Percentiles rank a stretch among this genome's conserved stretches.
Evolutionary conservation across 768 basidiomycete genomes (phyloP).

Genomic region (Lactarius tabidus): DNA sequence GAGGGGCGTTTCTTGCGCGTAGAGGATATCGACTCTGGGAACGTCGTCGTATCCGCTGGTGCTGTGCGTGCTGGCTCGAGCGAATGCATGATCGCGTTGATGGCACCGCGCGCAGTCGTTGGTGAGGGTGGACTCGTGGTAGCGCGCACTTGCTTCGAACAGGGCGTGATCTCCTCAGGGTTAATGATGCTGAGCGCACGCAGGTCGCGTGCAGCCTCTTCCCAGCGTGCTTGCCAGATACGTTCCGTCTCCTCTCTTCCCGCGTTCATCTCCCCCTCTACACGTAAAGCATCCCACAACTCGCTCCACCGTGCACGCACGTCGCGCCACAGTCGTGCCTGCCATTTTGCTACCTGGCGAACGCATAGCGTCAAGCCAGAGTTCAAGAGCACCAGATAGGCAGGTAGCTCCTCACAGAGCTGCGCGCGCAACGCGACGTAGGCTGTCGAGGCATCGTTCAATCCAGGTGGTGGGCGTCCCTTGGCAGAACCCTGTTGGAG

Average conservation of each 20-base stretch:
- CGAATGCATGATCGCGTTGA: conserved; percentile 10
- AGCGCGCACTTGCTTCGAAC: conserved; percentile 7
- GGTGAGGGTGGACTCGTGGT: conserved; percentile 1
- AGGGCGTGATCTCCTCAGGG: conserved; percentile 32
- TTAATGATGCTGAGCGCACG: conserved; percentile 35
- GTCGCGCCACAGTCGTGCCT: conserved; percentile 56
- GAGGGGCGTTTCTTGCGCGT: conserved; percentile 22
- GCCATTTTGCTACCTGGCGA: conserved; percentile 49
- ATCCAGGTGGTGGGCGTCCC: conserved; percentile 60
- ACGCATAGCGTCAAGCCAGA: conserved; percentile 55
- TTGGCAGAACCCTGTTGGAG: conserved; percentile 62
- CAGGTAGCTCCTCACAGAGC: conserved; percentile 65
- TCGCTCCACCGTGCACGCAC: conserved; percentile 65
- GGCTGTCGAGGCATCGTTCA: conserved; percentile 69
- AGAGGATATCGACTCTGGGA: conserved; percentile 12
- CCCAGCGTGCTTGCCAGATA: conserved; percentile 69
- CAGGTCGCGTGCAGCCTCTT: conserved; percentile 55
- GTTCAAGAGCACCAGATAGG: conserved; percentile 56
- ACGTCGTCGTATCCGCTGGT: neutral
- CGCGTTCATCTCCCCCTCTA: conserved; percentile 44
- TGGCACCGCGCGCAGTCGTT: conserved; percentile 9
- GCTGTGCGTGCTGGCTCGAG: conserved; percentile 27
- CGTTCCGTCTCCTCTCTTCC: conserved; percentile 63
- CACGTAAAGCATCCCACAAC: conserved; percentile 66
- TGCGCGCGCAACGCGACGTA: conserved; percentile 75